Evolutionary conservation across 805 yeast genomes (phyloP).

Genomic region (Kodamaea sagamina): DNA sequence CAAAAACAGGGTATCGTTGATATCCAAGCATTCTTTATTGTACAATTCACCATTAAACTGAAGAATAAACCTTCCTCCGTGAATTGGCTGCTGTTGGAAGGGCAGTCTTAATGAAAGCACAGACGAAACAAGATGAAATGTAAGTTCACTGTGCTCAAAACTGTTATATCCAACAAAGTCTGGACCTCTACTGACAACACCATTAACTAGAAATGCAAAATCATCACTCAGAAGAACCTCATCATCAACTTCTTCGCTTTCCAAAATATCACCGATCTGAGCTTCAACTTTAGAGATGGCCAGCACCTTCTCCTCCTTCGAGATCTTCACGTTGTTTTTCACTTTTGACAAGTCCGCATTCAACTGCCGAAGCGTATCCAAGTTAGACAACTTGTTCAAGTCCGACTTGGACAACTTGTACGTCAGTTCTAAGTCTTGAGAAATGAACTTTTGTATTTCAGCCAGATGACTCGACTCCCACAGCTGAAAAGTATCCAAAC

Average conservation of each 20-base stretch:
- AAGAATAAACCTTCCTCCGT: slow-evolving; percentile 34
- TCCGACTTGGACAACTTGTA: slow-evolving; percentile 18
- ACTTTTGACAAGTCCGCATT: slow-evolving; percentile 24
- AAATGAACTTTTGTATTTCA: neutral
- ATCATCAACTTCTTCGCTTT: slow-evolving; percentile 28
- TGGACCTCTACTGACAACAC: slow-evolving; percentile 54
- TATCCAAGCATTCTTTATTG: slow-evolving; percentile 49
- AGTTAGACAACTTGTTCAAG: slow-evolving; percentile 28
- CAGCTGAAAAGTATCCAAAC: neutral
- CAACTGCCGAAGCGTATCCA: slow-evolving; percentile 29
- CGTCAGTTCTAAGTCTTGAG: slow-evolving; percentile 1
- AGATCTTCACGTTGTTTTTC: slow-evolving; percentile 31
- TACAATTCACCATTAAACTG: slow-evolving; percentile 95
- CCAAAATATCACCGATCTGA: neutral
- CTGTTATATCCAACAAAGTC: slow-evolving; percentile 41
- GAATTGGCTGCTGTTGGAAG: slow-evolving; percentile 71
- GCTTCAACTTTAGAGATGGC: slow-evolving; percentile 11
- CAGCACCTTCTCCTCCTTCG: slow-evolving; percentile 16
- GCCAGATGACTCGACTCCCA: slow-evolving; percentile 1
- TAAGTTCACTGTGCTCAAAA: slow-evolving; percentile 8
- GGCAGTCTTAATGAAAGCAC: slow-evolving; percentile 82
- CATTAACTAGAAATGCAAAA: neutral
- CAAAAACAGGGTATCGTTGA: slow-evolving; percentile 68
- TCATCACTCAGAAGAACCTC: slow-evolving; percentile 28
- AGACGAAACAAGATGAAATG: slow-evolving; percentile 57